Base-by-base conservation (phyloP, 2,329 filamentous ascomycete genomes). In the Septoria linicola region DNA sequence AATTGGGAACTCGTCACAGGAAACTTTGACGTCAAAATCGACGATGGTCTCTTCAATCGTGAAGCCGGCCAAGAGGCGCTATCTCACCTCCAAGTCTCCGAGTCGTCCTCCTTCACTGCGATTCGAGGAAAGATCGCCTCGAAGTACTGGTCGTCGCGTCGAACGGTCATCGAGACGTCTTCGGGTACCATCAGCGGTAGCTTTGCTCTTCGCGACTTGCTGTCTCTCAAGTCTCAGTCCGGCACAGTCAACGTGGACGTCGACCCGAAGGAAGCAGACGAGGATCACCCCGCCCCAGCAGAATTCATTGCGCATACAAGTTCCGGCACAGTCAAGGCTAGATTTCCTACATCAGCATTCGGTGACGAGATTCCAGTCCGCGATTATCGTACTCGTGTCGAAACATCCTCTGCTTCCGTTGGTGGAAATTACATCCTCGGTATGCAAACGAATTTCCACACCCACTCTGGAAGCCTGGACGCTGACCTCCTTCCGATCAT, bases 141-240 rank as follows among this genome's bases (percentile, higher is more conserved):
- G 49, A 48, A 50, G 8, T 59, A 64, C 43, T 66, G 63, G 61
- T 60, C 65, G 41, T 71, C 70, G 2, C 68, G 70, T 10, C 63
- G 70, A 44, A 74, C 69, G n/a, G 59, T 62, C 14, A 66, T 76
- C 8, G 62, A 70, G 19, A 67, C 69, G 4, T 66, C 66, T 3
- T 70, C 71, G 0, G 72, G 72, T 6, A 68, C 68, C 14, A 70
- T 76, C 37, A 69, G 61, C 39, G 74, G 74, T 1, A 65, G 59
- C 8, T 75, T 71, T 57, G 63, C 70, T 3, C 64, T 76, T 2
- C 61, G 61, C 11, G 72, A 76, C 46, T 59, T 72, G 6, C 61
- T 76, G 7, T 66, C 62, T 14, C 63, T 76, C 27, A 66, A 61
- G 2, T 73, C 72, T 1, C 66, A 63, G 19, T 69, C 68, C n/a